Evolutionary conservation across 169 alveolate genomes (phyloP).

Genomic region (Plasmodium malariae): DNA sequence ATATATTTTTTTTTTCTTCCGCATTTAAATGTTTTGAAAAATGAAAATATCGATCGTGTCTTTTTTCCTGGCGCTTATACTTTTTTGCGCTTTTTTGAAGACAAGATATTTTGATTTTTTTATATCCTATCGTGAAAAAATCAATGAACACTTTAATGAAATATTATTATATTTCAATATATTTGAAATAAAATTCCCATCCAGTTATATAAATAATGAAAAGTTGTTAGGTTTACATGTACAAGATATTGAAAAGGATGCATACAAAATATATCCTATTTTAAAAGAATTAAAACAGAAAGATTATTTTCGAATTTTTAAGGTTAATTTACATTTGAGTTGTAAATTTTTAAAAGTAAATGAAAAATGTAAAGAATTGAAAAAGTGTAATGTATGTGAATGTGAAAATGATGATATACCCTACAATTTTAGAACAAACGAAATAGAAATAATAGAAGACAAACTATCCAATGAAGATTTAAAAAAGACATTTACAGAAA

Average conservation of each 20-base stretch:
- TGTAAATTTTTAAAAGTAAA: slow-evolving; percentile 23
- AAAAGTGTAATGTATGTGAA: slow-evolving; percentile 70
- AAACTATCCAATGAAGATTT: slow-evolving; percentile 45
- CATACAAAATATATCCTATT: slow-evolving; percentile 18
- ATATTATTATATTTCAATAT: slow-evolving; percentile 43
- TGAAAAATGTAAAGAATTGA: slow-evolving; percentile 55
- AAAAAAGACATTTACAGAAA: slow-evolving; percentile 57
- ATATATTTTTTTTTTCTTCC: neutral
- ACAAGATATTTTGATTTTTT: neutral
- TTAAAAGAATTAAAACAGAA: slow-evolving; percentile 49
- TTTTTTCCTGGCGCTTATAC: neutral
- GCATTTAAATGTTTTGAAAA: neutral
- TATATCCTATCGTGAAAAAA: neutral
- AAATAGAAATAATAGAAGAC: slow-evolving; percentile 50
- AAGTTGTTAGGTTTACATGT: slow-evolving; percentile 33
- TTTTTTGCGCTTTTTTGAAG: slow-evolving; percentile 7
- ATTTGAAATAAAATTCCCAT: slow-evolving; percentile 27
- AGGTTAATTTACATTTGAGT: slow-evolving; percentile 40
- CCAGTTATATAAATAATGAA: slow-evolving; percentile 20
- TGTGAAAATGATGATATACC: slow-evolving; percentile 60
- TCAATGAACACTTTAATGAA: slow-evolving; percentile 9
- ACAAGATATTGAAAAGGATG: slow-evolving; percentile 51
- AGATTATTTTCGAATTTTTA: slow-evolving; percentile 59
- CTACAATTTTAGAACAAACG: slow-evolving; percentile 43
- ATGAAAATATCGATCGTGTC: slow-evolving; percentile 30